Base-by-base conservation (phyloP, 768 basidiomycete genomes). In the Naematelia aurantialba region DNA sequence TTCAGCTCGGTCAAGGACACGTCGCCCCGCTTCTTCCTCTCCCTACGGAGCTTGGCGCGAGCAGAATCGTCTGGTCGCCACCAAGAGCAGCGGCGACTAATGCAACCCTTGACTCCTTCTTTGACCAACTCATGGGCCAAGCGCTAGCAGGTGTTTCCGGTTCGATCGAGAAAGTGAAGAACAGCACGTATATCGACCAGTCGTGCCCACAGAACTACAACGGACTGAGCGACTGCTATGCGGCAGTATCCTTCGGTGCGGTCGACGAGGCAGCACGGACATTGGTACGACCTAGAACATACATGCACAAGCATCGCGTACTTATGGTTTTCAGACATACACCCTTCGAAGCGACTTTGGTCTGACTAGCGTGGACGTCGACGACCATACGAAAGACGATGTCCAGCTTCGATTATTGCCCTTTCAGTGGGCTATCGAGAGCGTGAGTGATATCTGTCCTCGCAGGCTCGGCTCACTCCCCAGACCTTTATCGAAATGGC, bases 161-260 rank as follows among this genome's bases (percentile, higher is more conserved):
- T 2, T 79, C 79, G 1, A 81, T 90, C 31, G 79, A 79, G 55
- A 76, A 85, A 68, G 79, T 85, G 11, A 70, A 74, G 27, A 80
- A 78, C 25, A 78, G 80, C 0, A 69, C 75, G 2, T 81, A 84
- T 24, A 84, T 90, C 13, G 80, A 83, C 0, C 62, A 78, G 0
- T 71, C 78, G 30, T 90, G 89, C 69, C 87, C 84, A 5, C 83
- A 87, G 69, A 90, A 89, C 76, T 89, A 87, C 78, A 85, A 87
- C 51, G 65, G 81, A 5, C 81, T 83, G 52, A 88, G 87, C 1
- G 79, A 83, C 57, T 90, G 89, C 70, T 90, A 82, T 65, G 87
- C 84, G 1, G 88, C 80, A 1, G 73, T 90, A 13, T 76, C 81
- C 0, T 88, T 90, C 74, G 80, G 82, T 4, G 57, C 39, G 2